Evolutionary conservation across 768 basidiomycete species (phyloP).

Genomic region (Suillus bovinus): DNA sequence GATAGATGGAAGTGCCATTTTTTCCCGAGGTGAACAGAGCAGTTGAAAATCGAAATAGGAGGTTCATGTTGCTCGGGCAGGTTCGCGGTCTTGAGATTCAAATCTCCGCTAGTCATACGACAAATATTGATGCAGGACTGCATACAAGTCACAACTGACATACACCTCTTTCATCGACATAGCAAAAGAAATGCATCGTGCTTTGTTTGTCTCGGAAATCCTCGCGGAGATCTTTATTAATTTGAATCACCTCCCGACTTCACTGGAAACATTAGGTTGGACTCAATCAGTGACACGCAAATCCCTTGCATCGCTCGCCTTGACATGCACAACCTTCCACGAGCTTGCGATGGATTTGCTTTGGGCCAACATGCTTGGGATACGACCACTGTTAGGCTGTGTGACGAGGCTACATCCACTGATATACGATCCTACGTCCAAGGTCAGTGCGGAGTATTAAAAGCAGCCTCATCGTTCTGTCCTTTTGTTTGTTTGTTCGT

Average conservation of each 20-base stretch:
- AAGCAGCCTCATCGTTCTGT: neutral
- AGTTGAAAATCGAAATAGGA: too few relatives aligned
- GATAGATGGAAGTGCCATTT: neutral
- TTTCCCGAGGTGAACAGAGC: neutral
- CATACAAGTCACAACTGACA: neutral
- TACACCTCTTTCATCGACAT: neutral
- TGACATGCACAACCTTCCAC: constrained; percentile 11
- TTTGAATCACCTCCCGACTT: neutral
- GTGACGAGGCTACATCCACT: neutral
- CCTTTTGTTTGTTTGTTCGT: neutral
- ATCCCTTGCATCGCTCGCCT: constrained; percentile 5
- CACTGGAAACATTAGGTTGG: neutral
- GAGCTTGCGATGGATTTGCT: constrained; percentile 6
- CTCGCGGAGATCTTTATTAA: neutral
- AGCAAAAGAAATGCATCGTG: constrained; percentile 5
- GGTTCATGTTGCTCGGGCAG: too few relatives aligned
- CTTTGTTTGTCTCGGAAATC: neutral
- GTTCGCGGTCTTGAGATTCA: too few relatives aligned
- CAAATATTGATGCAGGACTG: neutral
- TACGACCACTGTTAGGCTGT: constrained; percentile 1
- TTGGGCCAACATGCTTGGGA: neutral
- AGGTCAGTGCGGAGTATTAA: neutral
- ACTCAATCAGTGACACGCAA: neutral
- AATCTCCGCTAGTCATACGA: neutral
- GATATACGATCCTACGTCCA: neutral